A percentile compares a stretch with the other conserved stretches of the same genome.
These are phyloP conservation scores for Phialophora tarda DNA, from an alignment of 2,329 filamentous ascomycete species.

Conservation along the genomic window DNA sequence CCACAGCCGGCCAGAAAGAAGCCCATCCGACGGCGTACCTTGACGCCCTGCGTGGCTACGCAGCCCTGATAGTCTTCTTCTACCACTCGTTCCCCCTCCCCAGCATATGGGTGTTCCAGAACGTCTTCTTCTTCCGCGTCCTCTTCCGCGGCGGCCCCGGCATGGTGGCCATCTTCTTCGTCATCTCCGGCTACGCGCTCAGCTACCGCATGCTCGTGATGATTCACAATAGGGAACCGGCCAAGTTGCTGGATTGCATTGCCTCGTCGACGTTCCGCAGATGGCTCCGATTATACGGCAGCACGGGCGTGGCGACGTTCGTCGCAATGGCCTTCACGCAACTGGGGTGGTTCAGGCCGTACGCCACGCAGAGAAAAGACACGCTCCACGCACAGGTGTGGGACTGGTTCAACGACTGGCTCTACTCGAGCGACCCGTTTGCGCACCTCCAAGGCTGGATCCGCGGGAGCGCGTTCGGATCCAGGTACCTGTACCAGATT, in stretches of 20 bases:
- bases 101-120: slow-evolving; percentile 10
- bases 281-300: slow-evolving; percentile 52
- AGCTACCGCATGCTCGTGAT: slow-evolving; percentile 50
- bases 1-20: background rate
- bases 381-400: slow-evolving; percentile 27
- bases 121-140: slow-evolving; percentile 47
- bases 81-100: slow-evolving; percentile 50
- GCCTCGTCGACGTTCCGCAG: slow-evolving; percentile 54
- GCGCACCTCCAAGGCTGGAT: slow-evolving; percentile 36
- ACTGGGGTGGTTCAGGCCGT: slow-evolving; percentile 50
- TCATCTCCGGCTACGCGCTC: slow-evolving; percentile 56
- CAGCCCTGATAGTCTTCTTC: slow-evolving; percentile 53
- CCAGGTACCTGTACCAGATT: slow-evolving; percentile 52
- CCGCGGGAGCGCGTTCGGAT: slow-evolving; percentile 43
- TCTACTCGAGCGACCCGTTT: slow-evolving; percentile 45
- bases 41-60: slow-evolving; percentile 52
- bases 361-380: slow-evolving; percentile 12
- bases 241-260: slow-evolving; percentile 42
- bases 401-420: slow-evolving; percentile 37
- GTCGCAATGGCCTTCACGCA: slow-evolving; percentile 50
- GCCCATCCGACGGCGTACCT: slow-evolving; percentile 38
- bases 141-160: slow-evolving; percentile 33
- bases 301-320: slow-evolving; percentile 49
- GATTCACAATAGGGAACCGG: slow-evolving; percentile 47
- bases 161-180: slow-evolving; percentile 55